Conservation (phyloP, 768 basidiomycete genomes). For the Macrolepiota albuminosa region DNA sequence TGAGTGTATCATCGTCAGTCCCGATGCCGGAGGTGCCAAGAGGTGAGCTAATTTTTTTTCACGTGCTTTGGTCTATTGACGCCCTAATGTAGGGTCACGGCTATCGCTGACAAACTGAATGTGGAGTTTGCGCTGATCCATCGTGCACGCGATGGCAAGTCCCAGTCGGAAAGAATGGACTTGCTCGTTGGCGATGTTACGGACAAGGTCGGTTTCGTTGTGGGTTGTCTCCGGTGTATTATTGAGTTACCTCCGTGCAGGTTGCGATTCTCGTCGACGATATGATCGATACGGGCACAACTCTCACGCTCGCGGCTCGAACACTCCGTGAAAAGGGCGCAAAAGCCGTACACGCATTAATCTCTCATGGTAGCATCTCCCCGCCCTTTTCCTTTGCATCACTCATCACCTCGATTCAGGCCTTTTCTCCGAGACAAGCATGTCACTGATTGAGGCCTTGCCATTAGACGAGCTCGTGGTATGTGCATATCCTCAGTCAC, state of each 20-base stretch:
- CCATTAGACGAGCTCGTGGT: constrained; percentile 87
- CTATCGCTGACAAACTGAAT: constrained; percentile 92
- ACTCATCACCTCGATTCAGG: constrained; percentile 37
- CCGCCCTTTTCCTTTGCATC: constrained; percentile 10
- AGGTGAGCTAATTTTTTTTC: constrained; percentile 51
- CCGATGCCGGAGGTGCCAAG: constrained; percentile 98
- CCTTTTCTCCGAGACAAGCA: constrained; percentile 71
- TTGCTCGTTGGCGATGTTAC: constrained; percentile 91
- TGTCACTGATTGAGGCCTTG: constrained; percentile 61
- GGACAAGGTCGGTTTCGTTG: constrained; percentile 58
- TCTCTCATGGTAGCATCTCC: constrained; percentile 74
- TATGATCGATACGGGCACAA: constrained; percentile 95
- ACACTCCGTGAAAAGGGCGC: constrained; percentile 91
- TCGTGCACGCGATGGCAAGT: constrained; percentile 74
- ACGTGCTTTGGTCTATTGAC: constrained; percentile 6
- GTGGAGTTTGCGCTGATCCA: constrained; percentile 96
- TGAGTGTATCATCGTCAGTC: constrained; percentile 89
- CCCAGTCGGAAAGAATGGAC: constrained; percentile 77
- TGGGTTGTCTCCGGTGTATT: neutral
- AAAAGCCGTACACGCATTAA: constrained; percentile 76
- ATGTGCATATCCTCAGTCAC: constrained; percentile 22
- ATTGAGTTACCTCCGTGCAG: constrained; percentile 28
- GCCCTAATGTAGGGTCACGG: constrained; percentile 55
- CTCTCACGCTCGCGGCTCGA: constrained; percentile 78
- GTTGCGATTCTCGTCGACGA: constrained; percentile 96